These are phyloP conservation scores for Hypoxylon sp. DNA, from an alignment of 2,329 filamentous ascomycete species.

Conservation along the genomic window DNA sequence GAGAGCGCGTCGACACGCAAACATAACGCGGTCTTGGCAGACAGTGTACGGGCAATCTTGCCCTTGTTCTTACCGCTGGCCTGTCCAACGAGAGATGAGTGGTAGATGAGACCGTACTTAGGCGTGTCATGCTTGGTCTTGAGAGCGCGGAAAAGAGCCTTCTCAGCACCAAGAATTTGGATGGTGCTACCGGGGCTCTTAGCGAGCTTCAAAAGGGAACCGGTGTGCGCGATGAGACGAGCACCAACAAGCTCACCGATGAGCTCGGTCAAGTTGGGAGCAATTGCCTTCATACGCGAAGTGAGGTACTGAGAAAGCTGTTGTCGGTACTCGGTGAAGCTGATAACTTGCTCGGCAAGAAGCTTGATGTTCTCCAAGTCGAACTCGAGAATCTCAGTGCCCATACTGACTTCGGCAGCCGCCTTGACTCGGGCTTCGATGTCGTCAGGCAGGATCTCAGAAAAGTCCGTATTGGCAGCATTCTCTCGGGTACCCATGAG, in stretches of 20 bases:
- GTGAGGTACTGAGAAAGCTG: conserved; percentile 90
- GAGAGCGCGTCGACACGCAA: conserved; percentile 90
- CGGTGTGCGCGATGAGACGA: conserved; percentile 91
- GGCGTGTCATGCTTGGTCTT: conserved; percentile 99
- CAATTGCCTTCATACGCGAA: conserved; percentile 94
- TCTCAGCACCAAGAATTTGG: conserved; percentile 98
- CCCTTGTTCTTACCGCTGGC: conserved; percentile 99
- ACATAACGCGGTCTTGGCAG: conserved; percentile 91
- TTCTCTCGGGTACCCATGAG: conserved; percentile 89
- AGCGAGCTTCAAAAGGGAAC: conserved; percentile 91
- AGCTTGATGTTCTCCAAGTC: conserved; percentile 93
- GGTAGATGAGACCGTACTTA: conserved; percentile 96
- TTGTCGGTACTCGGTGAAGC: conserved; percentile 87
- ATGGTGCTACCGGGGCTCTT: conserved; percentile 96
- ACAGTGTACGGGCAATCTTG: conserved; percentile 96
- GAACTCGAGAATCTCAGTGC: conserved; percentile 92
- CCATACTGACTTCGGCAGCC: conserved; percentile 97
- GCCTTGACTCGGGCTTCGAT: conserved; percentile 91
- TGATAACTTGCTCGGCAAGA: conserved; percentile 91
- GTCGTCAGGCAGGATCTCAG: conserved; percentile 93
- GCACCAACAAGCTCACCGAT: conserved; percentile 95
- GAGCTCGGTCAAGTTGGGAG: conserved; percentile 92
- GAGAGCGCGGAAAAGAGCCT: conserved; percentile 95
- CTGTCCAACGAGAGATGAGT: conserved; percentile 93
- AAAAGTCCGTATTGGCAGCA: conserved; percentile 78